Base-by-base conservation (phyloP, 2,329 filamentous ascomycete genomes). In the Pseudogymnoascus destructans region DNA sequence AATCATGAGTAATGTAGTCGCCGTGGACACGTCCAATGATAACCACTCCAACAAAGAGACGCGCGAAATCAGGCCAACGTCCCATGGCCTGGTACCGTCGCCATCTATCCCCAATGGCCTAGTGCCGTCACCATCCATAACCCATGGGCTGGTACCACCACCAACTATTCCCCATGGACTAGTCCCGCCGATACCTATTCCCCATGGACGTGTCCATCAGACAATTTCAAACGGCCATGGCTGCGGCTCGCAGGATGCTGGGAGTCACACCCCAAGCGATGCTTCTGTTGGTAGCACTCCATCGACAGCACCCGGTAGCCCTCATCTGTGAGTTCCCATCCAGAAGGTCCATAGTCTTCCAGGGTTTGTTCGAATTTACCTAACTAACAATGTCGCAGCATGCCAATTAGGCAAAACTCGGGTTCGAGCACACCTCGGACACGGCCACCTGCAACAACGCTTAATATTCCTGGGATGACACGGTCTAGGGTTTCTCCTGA, bases 401-500 rank as follows among this genome's bases (percentile, higher is more conserved):
- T 80, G 55, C 83, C 86, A 1, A 71, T 84, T 61, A 76, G 86
- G 67, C 85, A 87, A 67, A 87, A 85, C 66, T 93, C 89, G 9
- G 86, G 86, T 60, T 79, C 77, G 56, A 83, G 84, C 23, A 95
- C 91, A 5, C 90, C 91, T 25, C 79, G 87, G 63, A 79, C 89
- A 55, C 82, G 86, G 63, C 80, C 85, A 19, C 89, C 95, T 71
- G 90, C 93, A 8, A 97, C 93, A 13, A 96, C 93, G 11, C 84
- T 97, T 66, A 95, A 95, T 71, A 96, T 98, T 61, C 93, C 93
- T 59, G 93, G 93, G 64, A 84, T 98, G 77, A 98, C 93, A 60
- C 87, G 90, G 68, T 97, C 92, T 61, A 89, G 89, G 68, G 89
- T 95, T 55, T 98, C 93, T 1, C 93, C 93, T 7, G 93, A 98